Evolutionary conservation across 2,329 filamentous ascomycete species (phyloP).

Genomic region (Sclerotinia spermophila): DNA sequence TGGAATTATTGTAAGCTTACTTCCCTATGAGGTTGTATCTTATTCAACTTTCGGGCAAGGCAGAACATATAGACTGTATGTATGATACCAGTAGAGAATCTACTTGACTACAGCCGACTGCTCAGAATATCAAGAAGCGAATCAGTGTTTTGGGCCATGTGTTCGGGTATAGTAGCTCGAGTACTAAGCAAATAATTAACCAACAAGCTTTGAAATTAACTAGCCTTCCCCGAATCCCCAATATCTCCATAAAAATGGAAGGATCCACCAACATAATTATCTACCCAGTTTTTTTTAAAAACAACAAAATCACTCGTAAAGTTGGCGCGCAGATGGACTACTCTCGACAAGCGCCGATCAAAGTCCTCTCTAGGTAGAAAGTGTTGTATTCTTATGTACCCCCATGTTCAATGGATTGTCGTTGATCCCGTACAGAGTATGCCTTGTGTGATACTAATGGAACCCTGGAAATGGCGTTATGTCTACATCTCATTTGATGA

Average conservation of each 20-base stretch:
- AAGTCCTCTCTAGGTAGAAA: not conserved
- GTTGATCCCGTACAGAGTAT: not conserved
- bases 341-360: conserved; percentile 9
- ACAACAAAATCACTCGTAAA: not conserved
- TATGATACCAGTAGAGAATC: not conserved
- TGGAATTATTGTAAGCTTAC: not conserved
- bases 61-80: not conserved
- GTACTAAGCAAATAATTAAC: not conserved
- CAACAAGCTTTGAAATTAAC: not conserved
- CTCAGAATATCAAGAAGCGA: too few relatives aligned
- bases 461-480: not conserved
- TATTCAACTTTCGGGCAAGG: not conserved
- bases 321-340: conserved; percentile 3
- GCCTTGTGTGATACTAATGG: not conserved
- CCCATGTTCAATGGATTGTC: conserved; percentile 4
- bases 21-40: not conserved
- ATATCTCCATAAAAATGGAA: not conserved
- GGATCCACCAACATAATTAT: conserved; percentile 7
- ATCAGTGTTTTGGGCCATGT: not conserved
- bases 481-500: not conserved
- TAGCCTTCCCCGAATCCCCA: conserved; percentile 14
- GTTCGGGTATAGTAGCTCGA: conserved; percentile 1
- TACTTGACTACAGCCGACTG: too few relatives aligned
- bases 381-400: not conserved
- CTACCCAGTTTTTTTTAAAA: conserved; percentile 12